Percentiles rank a stretch among this genome's conserved stretches.
Conservation (phyloP, 352 stramenopile genomes). For the Globisporangium radiosum region DNA sequence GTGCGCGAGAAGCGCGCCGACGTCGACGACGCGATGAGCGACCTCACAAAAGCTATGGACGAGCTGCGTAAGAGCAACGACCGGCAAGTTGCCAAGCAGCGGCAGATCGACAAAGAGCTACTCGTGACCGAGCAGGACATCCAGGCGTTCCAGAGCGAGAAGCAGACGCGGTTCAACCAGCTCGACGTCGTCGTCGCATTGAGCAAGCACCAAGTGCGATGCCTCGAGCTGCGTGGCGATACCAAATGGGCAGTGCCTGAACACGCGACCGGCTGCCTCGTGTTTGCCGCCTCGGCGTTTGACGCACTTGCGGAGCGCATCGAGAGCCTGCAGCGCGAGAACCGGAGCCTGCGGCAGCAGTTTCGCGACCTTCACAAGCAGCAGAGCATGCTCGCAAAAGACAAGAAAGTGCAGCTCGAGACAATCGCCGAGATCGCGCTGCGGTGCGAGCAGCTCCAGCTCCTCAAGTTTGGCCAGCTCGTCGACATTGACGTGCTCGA, state of each 20-base stretch:
- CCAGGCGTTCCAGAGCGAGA: conserved; percentile 90
- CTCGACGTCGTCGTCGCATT: conserved; percentile 79
- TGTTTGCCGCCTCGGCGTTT: conserved; percentile 67
- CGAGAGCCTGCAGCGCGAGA: conserved; percentile 75
- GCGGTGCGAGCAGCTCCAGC: conserved; percentile 73
- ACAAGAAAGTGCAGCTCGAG: conserved; percentile 73
- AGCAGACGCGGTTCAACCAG: conserved; percentile 89
- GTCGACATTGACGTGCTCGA: conserved; percentile 88
- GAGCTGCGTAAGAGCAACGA: conserved; percentile 87
- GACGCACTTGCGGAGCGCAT: conserved; percentile 65
- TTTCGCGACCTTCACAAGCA: conserved; percentile 88
- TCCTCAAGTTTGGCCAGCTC: conserved; percentile 75
- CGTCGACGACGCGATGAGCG: conserved; percentile 83
- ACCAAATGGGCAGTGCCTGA: conserved; percentile 42
- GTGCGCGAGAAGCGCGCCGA: conserved; percentile 89
- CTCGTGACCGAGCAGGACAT: conserved; percentile 85
- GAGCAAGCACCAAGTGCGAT: conserved; percentile 67
- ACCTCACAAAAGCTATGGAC: conserved; percentile 83
- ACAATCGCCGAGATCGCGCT: conserved; percentile 52
- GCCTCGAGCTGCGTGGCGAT: conserved; percentile 21
- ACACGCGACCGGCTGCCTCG: conserved; percentile 44
- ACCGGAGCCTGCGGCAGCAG: conserved; percentile 77
- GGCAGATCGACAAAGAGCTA: conserved; percentile 90
- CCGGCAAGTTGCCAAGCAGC: conserved; percentile 74
- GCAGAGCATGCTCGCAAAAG: conserved; percentile 68